These are phyloP conservation scores for Daldinia sp. DNA, from an alignment of 2,329 filamentous ascomycete species.

Conservation along the genomic window DNA sequence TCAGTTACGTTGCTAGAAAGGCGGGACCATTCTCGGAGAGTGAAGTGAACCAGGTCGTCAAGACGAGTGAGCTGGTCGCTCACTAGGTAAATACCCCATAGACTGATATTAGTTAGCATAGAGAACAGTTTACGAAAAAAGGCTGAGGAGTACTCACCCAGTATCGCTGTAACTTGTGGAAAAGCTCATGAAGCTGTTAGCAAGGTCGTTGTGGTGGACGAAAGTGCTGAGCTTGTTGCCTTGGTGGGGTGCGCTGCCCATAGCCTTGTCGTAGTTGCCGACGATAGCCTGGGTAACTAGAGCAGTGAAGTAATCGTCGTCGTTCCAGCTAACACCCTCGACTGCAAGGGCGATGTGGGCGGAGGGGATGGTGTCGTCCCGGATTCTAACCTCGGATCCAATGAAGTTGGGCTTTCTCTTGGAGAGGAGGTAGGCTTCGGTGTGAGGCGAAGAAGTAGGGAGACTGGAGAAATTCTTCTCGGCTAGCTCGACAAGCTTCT, in stretches of 20 bases:
- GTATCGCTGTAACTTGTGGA: constrained; percentile 99
- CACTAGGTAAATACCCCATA: constrained; percentile 99
- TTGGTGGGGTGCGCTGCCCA: constrained; percentile 96
- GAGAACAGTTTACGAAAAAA: not conserved
- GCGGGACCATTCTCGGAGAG: constrained; percentile 97
- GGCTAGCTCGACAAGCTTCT: constrained; percentile 93
- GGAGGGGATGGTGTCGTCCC: constrained; percentile 94
- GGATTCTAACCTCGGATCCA: constrained; percentile 93
- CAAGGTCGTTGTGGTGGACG: constrained; percentile 92
- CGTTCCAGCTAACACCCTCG: constrained; percentile 99
- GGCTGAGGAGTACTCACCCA: constrained; percentile 72
- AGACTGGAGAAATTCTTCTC: constrained; percentile 93
- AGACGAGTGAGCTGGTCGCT: constrained; percentile 88
- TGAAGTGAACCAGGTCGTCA: constrained; percentile 98
- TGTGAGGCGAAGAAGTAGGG: constrained; percentile 79
- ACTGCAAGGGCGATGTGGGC: constrained; percentile 99
- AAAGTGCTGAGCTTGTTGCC: constrained; percentile 98
- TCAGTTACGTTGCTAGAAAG: constrained; percentile 88
- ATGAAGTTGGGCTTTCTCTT: constrained; percentile 95
- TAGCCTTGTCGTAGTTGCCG: constrained; percentile 99
- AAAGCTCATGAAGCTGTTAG: constrained; percentile 99
- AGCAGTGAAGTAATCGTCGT: constrained; percentile 98
- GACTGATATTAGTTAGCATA: constrained; percentile 66
- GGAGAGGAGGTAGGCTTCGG: constrained; percentile 78
- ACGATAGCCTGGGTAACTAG: constrained; percentile 98